Percentiles rank a stretch among this genome's conserved stretches.
These are phyloP conservation scores for Citrus hindsii DNA, from an alignment of 345 rosid genomes.

Conservation along the genomic window DNA sequence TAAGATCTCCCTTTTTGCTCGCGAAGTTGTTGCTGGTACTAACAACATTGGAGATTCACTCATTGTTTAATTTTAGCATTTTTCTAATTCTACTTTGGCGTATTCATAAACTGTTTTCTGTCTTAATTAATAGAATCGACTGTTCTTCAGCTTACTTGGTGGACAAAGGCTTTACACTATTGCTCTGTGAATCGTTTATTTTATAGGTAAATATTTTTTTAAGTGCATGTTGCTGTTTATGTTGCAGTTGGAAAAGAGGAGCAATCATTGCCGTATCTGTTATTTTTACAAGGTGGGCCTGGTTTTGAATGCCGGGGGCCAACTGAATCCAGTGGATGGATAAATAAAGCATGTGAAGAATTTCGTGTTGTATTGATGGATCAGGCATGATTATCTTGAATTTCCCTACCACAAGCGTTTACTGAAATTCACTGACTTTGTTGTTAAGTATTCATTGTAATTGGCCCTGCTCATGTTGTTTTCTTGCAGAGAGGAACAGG, in stretches of 20 bases:
- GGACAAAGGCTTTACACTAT: not conserved
- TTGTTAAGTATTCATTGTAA: not conserved
- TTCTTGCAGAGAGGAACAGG: slow-evolving; percentile 94
- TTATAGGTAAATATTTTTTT: not conserved
- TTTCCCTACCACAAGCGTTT: not conserved
- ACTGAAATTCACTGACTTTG: not conserved
- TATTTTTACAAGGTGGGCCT: slow-evolving; percentile 91
- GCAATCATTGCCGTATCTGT: slow-evolving; percentile 62
- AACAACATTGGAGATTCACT: not conserved
- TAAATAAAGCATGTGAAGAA: slow-evolving; percentile 78
- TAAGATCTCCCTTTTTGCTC: slow-evolving; percentile 69
- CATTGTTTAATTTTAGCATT: not conserved
- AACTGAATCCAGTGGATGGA: slow-evolving; percentile 85
- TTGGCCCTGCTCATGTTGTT: slow-evolving; percentile 4
- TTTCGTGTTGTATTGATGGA: slow-evolving; percentile 89
- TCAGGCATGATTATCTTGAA: slow-evolving; percentile 49
- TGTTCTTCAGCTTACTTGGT: not conserved
- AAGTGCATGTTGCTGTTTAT: not conserved
- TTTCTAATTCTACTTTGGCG: not conserved
- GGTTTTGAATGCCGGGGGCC: slow-evolving; percentile 88
- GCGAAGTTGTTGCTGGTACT: slow-evolving; percentile 81
- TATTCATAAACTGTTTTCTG: not conserved
- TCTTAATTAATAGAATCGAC: not conserved
- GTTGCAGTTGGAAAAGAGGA: slow-evolving; percentile 79
- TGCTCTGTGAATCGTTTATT: not conserved